phyloP scores from a whole-genome alignment of 176 grass and related monocot species.

The Musa acuminata region DNA sequence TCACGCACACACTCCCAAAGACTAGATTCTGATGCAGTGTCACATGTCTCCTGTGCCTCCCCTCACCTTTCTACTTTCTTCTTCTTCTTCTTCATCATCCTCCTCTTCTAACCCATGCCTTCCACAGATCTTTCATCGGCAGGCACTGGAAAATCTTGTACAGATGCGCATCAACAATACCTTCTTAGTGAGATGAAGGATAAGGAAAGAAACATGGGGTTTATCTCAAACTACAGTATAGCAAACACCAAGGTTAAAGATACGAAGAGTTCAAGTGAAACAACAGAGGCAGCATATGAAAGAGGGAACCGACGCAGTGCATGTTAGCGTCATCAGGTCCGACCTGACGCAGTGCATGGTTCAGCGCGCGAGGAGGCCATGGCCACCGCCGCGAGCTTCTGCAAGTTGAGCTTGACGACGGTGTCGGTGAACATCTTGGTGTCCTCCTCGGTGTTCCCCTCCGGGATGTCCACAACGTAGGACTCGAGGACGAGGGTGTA shows the following conservation, averaged over 20 bases:
- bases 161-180: too few species aligned
- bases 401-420: slow-evolving; percentile 86
- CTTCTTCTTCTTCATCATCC: not conserved
- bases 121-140: not conserved
- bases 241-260: too few species aligned
- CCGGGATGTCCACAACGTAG: slow-evolving; percentile 84
- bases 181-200: too few species aligned
- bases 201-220: too few species aligned
- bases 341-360: too few species aligned
- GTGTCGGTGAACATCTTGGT: slow-evolving; percentile 90
- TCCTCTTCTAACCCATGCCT: not conserved
- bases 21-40: not conserved
- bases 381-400: slow-evolving; percentile 71
- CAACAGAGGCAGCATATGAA: too few species aligned
- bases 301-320: too few species aligned
- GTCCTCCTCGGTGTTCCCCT: slow-evolving; percentile 78
- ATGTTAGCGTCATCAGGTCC: too few species aligned
- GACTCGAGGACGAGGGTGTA: slow-evolving; percentile 84
- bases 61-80: not conserved
- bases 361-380: not conserved
- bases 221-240: too few species aligned
- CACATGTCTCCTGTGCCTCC: not conserved
- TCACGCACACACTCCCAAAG: not conserved
- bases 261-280: too few species aligned
- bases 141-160: too few species aligned